Evolutionary conservation across 208 protist genomes (phyloP).

Genomic region (Sergeia podlipaevii): DNA sequence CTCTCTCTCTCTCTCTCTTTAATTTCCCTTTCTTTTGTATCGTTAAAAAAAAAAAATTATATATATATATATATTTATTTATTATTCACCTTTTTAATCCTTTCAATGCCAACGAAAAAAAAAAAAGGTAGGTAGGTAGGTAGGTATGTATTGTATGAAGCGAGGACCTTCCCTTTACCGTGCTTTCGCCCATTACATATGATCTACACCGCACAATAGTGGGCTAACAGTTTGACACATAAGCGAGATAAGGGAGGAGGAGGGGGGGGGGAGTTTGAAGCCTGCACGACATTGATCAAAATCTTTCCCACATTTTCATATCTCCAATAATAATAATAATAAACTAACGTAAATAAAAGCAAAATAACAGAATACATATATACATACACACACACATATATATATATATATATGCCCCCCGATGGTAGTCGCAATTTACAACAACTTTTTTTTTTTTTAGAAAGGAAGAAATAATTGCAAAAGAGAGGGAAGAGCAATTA

Average conservation of each 20-base stretch:
- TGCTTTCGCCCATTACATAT: conserved; percentile 1
- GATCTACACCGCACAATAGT: neutral
- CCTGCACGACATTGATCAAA: neutral
- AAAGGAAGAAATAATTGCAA: neutral
- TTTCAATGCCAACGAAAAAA: no score
- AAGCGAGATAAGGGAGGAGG: neutral
- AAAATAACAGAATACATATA: neutral
- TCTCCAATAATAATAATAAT: conserved; percentile 5
- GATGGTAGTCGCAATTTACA: no score
- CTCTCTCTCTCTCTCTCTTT: no score
- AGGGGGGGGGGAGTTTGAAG: neutral
- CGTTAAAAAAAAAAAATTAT: no score
- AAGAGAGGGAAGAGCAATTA: neutral
- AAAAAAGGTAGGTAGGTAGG: neutral
- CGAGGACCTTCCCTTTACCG: neutral
- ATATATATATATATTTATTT: neutral
- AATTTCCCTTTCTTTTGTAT: no score
- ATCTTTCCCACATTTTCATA: conserved; percentile 11
- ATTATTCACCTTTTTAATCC: no score
- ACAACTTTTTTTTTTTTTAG: neutral
- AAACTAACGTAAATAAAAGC: neutral
- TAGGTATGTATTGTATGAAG: neutral
- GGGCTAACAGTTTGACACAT: neutral
- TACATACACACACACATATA: conserved; percentile 1
- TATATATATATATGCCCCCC: conserved; percentile 1